Evolutionary conservation across 2,329 filamentous ascomycete species (phyloP), one percentile per base, ranked within the genome.

Genomic region (Karstenula rhodostoma): DNA sequence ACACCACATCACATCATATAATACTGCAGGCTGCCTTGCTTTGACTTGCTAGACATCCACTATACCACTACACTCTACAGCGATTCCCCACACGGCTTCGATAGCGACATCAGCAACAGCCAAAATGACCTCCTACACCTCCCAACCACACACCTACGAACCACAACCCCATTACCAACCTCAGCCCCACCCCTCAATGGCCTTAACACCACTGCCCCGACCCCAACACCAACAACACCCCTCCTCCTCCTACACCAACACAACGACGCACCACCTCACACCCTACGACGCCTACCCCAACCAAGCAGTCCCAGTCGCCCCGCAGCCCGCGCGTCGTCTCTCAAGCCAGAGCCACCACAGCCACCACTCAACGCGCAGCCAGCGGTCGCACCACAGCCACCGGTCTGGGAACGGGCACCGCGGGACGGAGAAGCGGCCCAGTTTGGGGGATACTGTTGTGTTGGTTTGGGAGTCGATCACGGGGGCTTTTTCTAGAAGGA

Each of bases 131-230:
- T 44, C 51, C 25, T 43, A 43, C 35, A 23, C 23, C 25, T 33
- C 50, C 13, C 50, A 53, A 29, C 33, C 50, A 22, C 19, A 51
- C 32, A 40, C 33, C 19, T 51, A 51, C 49, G 22, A 51, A 19
- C 19, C 49, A 7, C 33, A 91, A 91, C 69, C 93, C 23, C 48
- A 33, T 35, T 50, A 13, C 51, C 37, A 8, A 90, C 77, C 85
- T 90, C 76, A 84, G 88, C 67, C 93, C 92, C 84, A 91, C 90
- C 69, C 93, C 92, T 84, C n/a, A n/a, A n/a, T n/a, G n/a, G n/a
- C n/a, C n/a, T n/a, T n/a, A 91, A 91, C 69, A 93, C 22, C 47
- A 29, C 43, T 49, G 90, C 77, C 85, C 90, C 76, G 84, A 88
- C 67, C 93, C 92, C 84, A 91, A 90, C 69, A 93, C 22, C 42